Evolutionary conservation across 2,329 filamentous ascomycete species (phyloP), one percentile per base, ranked within the genome.

Genomic region (Neofusicoccum umdonicola): DNA sequence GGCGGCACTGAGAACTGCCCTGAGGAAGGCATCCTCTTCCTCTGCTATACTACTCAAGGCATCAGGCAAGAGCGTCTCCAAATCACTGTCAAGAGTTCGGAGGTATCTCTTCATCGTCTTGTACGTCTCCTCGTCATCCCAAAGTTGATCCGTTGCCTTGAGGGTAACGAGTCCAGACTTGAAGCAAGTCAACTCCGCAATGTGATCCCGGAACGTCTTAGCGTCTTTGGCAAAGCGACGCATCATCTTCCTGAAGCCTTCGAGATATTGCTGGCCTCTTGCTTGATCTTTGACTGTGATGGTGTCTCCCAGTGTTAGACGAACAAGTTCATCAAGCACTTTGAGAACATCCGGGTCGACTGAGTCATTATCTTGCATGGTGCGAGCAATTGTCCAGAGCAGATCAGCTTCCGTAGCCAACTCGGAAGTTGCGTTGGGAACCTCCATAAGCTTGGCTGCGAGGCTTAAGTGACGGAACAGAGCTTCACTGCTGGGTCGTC

Each of bases 361-460:
- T 6, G 35, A 31, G 12, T 41, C 19, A 15, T 39, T 27, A 11
- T 57, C 35, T 17, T 64, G 62, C 42, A 57, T 57, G 13, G 52
- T 27, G 12, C 62, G 62, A 37, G 62, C 62, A 42, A 64, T 50
- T 6, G 34, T 50, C 62, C 62, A 64, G 8, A 64, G 51, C 4
- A 48, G 27, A 31, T 64, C 62, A 8, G 62, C 6, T 22, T 64
- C 62, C 2, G 50, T 64, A 13, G 62, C 63, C 15, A 78, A 62
- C 34, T 72, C 75, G 11, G 76, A 72, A 5, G 71, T 77, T 13
- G 76, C 72, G 63, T 78, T 78, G 1, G 76, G 71, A 5, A 72
- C 66, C 35, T 72, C 67, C 71, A 77, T 76, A 8, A 78, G 67
- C 56, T 71, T 70, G 7, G 67, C 68, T 68, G 76, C 35, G 11